A percentile compares a stretch with the other conserved stretches of the same genome.
These are phyloP conservation scores for Tarenaya hassleriana DNA, from an alignment of 345 rosid species.

Conservation along the genomic window DNA sequence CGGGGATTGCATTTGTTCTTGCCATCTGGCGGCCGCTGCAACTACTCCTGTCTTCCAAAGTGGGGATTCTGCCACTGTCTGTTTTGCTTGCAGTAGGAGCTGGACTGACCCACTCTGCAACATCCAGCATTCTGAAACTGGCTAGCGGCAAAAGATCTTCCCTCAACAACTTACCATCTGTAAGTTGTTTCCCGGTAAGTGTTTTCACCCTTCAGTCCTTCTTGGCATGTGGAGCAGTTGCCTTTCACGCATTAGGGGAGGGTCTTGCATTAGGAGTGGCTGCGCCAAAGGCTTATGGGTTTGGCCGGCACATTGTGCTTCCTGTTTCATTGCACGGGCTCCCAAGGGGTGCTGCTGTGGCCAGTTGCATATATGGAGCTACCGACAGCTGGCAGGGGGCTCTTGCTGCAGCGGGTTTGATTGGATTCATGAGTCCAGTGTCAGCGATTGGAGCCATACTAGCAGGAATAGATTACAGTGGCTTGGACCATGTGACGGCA, in stretches of 20 bases:
- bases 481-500: conserved; percentile 90
- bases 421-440: conserved; percentile 83
- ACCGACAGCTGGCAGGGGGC: conserved; percentile 92
- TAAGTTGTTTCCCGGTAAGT: conserved; percentile 58
- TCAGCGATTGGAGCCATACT: conserved; percentile 91
- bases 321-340: conserved; percentile 95
- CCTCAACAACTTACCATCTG: conserved; percentile 35
- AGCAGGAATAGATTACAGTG: conserved; percentile 86
- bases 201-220: conserved; percentile 74
- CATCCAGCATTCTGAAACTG: conserved; percentile 49
- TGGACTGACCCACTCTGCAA: conserved; percentile 41
- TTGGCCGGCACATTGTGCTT: conserved; percentile 91
- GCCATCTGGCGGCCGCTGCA: conserved; percentile 88
- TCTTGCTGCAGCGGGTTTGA: conserved; percentile 76
- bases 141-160: conserved; percentile 52
- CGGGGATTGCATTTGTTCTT: conserved; percentile 91
- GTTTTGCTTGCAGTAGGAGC: conserved; percentile 58
- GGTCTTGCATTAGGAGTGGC: conserved; percentile 98
- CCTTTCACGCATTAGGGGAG: conserved; percentile 89
- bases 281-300: conserved; percentile 94
- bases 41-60: conserved; percentile 64
- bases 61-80: conserved; percentile 60
- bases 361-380: conserved; percentile 92
- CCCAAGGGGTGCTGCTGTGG: conserved; percentile 95
- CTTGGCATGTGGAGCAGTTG: conserved; percentile 84